Conservation (phyloP, 169 alveolate genomes). For the Theileria orientalis region DNA sequence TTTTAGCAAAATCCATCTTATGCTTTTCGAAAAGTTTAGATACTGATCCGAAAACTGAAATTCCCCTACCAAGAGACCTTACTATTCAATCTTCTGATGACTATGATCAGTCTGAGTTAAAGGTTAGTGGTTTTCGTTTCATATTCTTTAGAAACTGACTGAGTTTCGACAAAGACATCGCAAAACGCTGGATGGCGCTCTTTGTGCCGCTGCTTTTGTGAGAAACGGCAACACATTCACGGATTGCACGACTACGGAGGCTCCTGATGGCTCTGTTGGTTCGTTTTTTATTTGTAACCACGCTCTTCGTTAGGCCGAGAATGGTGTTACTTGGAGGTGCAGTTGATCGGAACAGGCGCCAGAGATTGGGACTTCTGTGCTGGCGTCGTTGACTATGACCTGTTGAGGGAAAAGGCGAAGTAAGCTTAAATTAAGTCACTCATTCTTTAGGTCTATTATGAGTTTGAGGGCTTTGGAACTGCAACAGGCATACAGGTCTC, state of each 20-base stretch:
- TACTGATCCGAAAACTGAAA: not conserved
- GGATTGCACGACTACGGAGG: slow-evolving; percentile 85
- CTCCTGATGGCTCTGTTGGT: slow-evolving; percentile 87
- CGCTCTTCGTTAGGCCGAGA: slow-evolving; percentile 72
- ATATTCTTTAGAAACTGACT: slow-evolving; percentile 75
- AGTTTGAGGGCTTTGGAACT: slow-evolving; percentile 42
- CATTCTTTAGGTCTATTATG: slow-evolving; percentile 3
- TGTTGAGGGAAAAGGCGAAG: slow-evolving; percentile 76
- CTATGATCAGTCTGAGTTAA: slow-evolving; percentile 51
- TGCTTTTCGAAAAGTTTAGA: not conserved
- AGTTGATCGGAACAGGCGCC: slow-evolving; percentile 84
- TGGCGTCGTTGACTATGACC: slow-evolving; percentile 78
- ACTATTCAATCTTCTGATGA: slow-evolving; percentile 47
- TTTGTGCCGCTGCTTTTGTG: slow-evolving; percentile 91
- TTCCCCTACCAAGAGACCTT: slow-evolving; percentile 28
- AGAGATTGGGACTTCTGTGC: slow-evolving; percentile 89
- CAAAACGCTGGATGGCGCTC: slow-evolving; percentile 85
- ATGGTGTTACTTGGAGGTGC: slow-evolving; percentile 91
- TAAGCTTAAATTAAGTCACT: not conserved
- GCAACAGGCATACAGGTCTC: slow-evolving; percentile 36
- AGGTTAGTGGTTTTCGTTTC: slow-evolving; percentile 6
- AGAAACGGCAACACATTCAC: slow-evolving; percentile 86
- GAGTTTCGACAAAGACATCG: slow-evolving; percentile 88
- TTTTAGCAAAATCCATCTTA: not conserved
- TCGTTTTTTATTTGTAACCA: not conserved